Evolutionary conservation across 495 filamentous ascomycete species (phyloP).

Genomic region (Tuber calosporum): DNA sequence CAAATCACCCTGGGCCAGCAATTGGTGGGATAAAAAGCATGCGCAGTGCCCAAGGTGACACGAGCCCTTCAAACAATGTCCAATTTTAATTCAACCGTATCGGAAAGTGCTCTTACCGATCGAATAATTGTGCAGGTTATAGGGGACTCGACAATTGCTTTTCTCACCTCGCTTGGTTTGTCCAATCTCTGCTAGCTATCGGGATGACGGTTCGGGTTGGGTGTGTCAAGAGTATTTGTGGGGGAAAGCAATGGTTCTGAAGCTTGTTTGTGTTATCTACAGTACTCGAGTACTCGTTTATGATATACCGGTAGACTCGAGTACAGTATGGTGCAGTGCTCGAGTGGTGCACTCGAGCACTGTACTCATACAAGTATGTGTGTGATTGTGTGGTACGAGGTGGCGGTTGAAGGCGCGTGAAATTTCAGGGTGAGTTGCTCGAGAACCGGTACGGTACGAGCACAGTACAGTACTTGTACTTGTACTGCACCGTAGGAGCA

Average conservation of each 20-base stretch:
- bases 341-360: too few relatives aligned
- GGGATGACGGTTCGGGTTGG: neutral
- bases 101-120: neutral
- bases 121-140: neutral
- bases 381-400: neutral
- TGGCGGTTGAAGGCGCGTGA: neutral
- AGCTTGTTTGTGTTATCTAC: neutral
- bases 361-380: too few relatives aligned
- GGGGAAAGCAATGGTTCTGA: neutral
- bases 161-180: neutral
- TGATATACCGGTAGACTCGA: neutral
- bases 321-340: too few relatives aligned
- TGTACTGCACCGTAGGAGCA: too few relatives aligned
- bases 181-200: neutral
- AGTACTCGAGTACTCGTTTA: too few relatives aligned
- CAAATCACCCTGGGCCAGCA: neutral
- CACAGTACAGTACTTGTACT: too few relatives aligned
- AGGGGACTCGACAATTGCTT: neutral
- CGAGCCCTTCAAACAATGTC: neutral
- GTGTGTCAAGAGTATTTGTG: neutral
- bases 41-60: neutral
- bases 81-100: neutral
- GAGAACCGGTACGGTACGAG: neutral
- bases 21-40: neutral
- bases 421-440: neutral